Base-by-base conservation (phyloP, 2,329 filamentous ascomycete genomes). In the Paracoccidioides brasiliensis region DNA sequence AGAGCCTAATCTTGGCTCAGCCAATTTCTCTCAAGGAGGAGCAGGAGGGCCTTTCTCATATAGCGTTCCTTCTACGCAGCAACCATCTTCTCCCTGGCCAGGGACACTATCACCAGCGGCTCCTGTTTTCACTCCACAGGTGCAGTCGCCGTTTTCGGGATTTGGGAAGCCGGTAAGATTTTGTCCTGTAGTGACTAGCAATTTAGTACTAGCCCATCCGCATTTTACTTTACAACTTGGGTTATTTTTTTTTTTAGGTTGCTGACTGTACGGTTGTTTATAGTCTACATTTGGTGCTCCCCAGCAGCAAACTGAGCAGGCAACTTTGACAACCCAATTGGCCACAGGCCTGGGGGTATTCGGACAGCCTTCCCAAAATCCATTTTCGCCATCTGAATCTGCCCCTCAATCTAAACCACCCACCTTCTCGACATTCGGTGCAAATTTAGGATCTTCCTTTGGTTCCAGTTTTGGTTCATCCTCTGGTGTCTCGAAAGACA, bases 101-200 rank as follows among this genome's bases (percentile, higher is more conserved):
- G 37, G 54, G 30, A 15, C 43, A 22, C 42, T 59, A 5, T 60
- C 62, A 45, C 54, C 60, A 9, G 43, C 60, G 38, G 59, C 60
- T 35, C 45, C 57, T 10, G 51, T 49, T 38, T 60, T 59, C 41
- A 33, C 43, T 5, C 57, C 59, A 22, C 57, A 58, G 43, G 38
- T 14, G 30, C 54, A 48, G 14, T 46, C 30, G 15, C 22, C 35
- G 9, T 55, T 40, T 37, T 10, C 35, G 38, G 51, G 38, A 52
- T 46, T 52, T 49, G 32, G 46, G 44, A 33, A 15, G 35, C 35
- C 40, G 52, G 52, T 53, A 41, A 52, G 37, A 30, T 41, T 32
- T 12, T 22, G 12, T 10, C 5, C 37, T 10, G 6, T 3, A 10
- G 14, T n/a, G 30, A 14, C 28, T 40, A 6, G 15, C 32, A 4